Conservation (phyloP, 495 filamentous ascomycete species). For the Aspergillus kassunensis region DNA sequence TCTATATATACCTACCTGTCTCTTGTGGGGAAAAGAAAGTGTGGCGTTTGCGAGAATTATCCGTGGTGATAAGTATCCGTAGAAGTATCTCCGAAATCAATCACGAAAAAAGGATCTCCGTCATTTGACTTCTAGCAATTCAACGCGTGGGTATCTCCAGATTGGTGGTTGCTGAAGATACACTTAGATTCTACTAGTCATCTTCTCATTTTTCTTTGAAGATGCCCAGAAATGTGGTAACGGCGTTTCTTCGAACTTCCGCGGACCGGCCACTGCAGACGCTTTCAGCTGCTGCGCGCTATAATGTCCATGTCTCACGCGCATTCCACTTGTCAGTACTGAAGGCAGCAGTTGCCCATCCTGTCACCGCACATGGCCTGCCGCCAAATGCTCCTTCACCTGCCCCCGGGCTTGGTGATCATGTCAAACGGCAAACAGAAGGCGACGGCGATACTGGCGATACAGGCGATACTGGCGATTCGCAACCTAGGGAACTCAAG, state of each 20-base stretch:
- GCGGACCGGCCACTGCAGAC: constrained; percentile 21
- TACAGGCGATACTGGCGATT: too few species aligned
- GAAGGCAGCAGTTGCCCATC: constrained; percentile 54
- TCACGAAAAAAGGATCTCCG: too few species aligned
- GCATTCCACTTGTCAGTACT: constrained; percentile 52
- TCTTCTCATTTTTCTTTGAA: background rate
- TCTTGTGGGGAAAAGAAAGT: background rate
- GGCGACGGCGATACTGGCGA: constrained; percentile 44
- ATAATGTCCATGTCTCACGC: constrained; percentile 20
- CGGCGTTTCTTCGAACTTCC: constrained; percentile 22
- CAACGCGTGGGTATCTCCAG: background rate
- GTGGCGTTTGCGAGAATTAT: constrained; percentile 6
- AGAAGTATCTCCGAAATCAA: background rate
- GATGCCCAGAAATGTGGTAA: constrained; percentile 17
- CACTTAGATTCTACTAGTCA: background rate
- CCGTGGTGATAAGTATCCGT: too few species aligned
- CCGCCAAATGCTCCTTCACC: constrained; percentile 73
- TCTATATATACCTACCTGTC: too few species aligned
- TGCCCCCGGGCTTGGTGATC: constrained; percentile 46
- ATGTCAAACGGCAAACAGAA: constrained; percentile 52
- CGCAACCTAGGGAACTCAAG: constrained; percentile 29
- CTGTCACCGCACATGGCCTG: constrained; percentile 77
- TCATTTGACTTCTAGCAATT: too few species aligned
- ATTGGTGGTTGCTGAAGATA: background rate
- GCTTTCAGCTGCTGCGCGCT: constrained; percentile 12